phyloP scores from a whole-genome alignment of 371 early-diverging fungal genomes.

The Syncephalastrum monosporum region DNA sequence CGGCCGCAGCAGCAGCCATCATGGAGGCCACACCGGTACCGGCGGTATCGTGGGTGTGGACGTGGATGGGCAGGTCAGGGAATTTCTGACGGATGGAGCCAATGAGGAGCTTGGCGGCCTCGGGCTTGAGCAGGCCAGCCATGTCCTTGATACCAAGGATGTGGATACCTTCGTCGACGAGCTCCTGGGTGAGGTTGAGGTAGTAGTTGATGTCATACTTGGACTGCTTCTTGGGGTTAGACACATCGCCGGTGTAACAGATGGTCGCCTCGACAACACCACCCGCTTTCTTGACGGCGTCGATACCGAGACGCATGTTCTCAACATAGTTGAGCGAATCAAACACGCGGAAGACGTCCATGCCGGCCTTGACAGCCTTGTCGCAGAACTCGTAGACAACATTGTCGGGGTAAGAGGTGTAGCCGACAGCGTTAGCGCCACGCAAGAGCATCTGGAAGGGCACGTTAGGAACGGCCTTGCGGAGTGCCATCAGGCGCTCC shows the following conservation, averaged over 20 bases:
- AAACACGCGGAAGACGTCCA: conserved; percentile 96
- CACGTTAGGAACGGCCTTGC: conserved; percentile 90
- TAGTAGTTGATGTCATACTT: conserved; percentile 92
- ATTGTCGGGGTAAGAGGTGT: conserved; percentile 96
- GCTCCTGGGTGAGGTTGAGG: conserved; percentile 81
- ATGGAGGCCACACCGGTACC: conserved; percentile 95
- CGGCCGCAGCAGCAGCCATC: conserved; percentile 91
- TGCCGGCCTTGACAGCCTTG: conserved; percentile 84
- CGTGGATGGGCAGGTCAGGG: conserved; percentile 93
- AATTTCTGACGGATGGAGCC: conserved; percentile 81
- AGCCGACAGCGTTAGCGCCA: conserved; percentile 97
- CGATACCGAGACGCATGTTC: conserved; percentile 92
- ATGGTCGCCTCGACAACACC: conserved; percentile 94
- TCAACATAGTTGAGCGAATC: conserved; percentile 95
- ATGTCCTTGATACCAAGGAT: conserved; percentile 96
- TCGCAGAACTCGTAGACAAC: conserved; percentile 93
- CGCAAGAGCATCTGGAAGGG: conserved; percentile 98
- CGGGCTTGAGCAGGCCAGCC: conserved; percentile 95
- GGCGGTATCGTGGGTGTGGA: conserved; percentile 96
- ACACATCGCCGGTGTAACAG: conserved; percentile 93
- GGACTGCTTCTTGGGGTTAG: conserved; percentile 69
- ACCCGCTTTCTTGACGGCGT: conserved; percentile 90
- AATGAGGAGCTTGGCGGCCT: conserved; percentile 80
- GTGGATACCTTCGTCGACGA: conserved; percentile 91
- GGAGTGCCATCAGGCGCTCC: conserved; percentile 82